Conservation (phyloP, 2,329 filamentous ascomycete genomes). For the Graphilbum sp. region DNA sequence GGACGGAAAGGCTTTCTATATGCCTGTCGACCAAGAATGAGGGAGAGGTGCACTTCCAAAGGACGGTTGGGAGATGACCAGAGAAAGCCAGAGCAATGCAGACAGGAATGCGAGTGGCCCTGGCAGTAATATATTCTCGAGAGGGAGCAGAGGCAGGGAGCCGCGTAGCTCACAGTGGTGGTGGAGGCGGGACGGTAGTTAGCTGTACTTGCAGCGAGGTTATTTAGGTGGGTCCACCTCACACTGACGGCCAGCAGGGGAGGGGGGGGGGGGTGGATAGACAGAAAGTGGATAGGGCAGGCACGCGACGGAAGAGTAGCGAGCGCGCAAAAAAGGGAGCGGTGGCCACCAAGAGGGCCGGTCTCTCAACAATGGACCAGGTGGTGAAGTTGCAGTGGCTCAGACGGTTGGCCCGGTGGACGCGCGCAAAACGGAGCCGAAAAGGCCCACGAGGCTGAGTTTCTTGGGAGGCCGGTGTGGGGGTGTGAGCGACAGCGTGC, state of each 20-base stretch:
- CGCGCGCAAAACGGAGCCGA: too few relatives aligned
- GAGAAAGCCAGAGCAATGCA: constrained; percentile 1
- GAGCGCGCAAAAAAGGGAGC: background rate
- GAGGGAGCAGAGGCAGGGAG: constrained; percentile 3
- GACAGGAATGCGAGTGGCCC: constrained; percentile 8
- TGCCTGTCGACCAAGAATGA: background rate
- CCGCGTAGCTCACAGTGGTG: constrained; percentile 8
- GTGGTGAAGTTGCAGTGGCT: background rate
- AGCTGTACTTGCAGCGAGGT: constrained; percentile 7
- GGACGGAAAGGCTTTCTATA: background rate
- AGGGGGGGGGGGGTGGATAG: background rate
- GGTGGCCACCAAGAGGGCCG: constrained; percentile 2
- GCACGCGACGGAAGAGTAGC: background rate
- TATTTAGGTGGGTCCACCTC: constrained; percentile 8
- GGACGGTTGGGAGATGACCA: constrained; percentile 1
- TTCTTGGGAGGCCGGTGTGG: too few relatives aligned
- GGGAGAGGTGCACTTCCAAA: background rate
- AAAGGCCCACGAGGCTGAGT: too few relatives aligned
- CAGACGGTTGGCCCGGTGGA: too few relatives aligned
- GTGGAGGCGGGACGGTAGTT: constrained; percentile 2
- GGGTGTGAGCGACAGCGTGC: too few relatives aligned
- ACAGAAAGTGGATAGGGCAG: background rate
- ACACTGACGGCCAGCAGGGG: too few relatives aligned
- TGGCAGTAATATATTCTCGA: constrained; percentile 9
- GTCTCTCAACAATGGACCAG: background rate